These are phyloP conservation scores for Kazachstania psychrophila DNA, from an alignment of 805 yeast species.

Conservation along the genomic window DNA sequence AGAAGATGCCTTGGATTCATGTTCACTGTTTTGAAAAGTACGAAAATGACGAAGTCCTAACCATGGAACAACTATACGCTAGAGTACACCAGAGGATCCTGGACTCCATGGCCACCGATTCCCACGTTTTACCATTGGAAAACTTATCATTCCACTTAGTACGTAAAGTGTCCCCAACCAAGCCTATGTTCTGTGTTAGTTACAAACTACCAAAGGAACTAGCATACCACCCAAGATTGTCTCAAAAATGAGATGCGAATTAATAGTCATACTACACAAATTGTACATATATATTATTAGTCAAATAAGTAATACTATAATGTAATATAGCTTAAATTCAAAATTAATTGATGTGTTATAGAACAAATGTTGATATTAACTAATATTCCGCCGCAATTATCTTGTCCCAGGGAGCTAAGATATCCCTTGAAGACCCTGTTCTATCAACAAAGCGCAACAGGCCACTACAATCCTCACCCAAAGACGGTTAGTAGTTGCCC, in stretches of 20 bases:
- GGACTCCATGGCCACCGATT: conserved; percentile 37
- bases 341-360: too few relatives aligned
- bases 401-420: too few relatives aligned
- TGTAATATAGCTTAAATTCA: too few relatives aligned
- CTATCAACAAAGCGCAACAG: too few relatives aligned
- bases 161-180: conserved; percentile 92
- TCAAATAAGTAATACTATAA: too few relatives aligned
- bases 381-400: too few relatives aligned
- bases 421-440: too few relatives aligned
- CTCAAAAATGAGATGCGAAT: background rate
- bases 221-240: conserved; percentile 7
- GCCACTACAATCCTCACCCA: too few relatives aligned
- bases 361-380: too few relatives aligned
- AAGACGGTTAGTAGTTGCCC: too few relatives aligned
- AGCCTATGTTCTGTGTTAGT: conserved; percentile 87
- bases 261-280: background rate
- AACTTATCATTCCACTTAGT: conserved; percentile 66
- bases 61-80: conserved; percentile 53
- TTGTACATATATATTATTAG: background rate
- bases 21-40: conserved; percentile 91
- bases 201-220: conserved; percentile 49
- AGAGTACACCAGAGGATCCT: conserved; percentile 52
- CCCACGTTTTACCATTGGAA: conserved; percentile 39
- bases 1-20: conserved; percentile 65
- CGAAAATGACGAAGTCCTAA: conserved; percentile 65